These are phyloP conservation scores for Fusarium torulosum DNA, from an alignment of 2,329 filamentous ascomycete genomes.

Conservation along the genomic window DNA sequence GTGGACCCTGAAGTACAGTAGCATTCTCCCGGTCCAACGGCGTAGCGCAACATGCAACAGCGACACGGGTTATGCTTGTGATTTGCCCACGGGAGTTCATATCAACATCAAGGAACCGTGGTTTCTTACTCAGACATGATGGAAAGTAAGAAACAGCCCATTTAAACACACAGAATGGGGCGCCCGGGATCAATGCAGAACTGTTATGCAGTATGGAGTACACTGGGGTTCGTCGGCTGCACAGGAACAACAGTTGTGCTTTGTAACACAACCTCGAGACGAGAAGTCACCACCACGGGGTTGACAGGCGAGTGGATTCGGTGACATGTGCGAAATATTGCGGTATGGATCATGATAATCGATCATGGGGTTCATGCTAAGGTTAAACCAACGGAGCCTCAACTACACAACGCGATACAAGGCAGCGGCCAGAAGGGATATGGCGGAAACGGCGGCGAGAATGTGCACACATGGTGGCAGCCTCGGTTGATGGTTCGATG, in stretches of 20 bases:
- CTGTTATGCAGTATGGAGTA: slow-evolving; percentile 15
- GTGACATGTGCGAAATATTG: slow-evolving; percentile 28
- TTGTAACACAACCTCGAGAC: slow-evolving; percentile 34
- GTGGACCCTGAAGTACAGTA: slow-evolving; percentile 33
- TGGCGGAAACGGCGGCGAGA: slow-evolving; percentile 16
- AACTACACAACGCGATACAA: slow-evolving; percentile 20
- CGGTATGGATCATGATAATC: not conserved
- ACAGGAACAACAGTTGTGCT: slow-evolving; percentile 15
- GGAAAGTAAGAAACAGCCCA: slow-evolving; percentile 2
- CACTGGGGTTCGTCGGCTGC: slow-evolving; percentile 17
- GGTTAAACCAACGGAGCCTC: slow-evolving; percentile 30
- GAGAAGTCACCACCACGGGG: slow-evolving; percentile 13
- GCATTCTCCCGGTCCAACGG: slow-evolving; percentile 23
- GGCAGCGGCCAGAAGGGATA: slow-evolving; percentile 13
- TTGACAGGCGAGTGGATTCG: slow-evolving; percentile 5
- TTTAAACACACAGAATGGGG: not conserved
- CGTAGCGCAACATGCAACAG: slow-evolving; percentile 19
- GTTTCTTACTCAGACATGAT: slow-evolving; percentile 1
- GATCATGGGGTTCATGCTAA: slow-evolving; percentile 8
- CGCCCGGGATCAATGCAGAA: not conserved
- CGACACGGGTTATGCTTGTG: slow-evolving; percentile 26
- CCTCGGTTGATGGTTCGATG: slow-evolving; percentile 28
- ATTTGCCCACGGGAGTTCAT: slow-evolving; percentile 23
- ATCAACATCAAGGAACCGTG: slow-evolving; percentile 2
- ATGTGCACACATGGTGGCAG: slow-evolving; percentile 14